phyloP scores from a whole-genome alignment of 2,329 filamentous ascomycete species.

The Zasmidium citrigriseum region DNA sequence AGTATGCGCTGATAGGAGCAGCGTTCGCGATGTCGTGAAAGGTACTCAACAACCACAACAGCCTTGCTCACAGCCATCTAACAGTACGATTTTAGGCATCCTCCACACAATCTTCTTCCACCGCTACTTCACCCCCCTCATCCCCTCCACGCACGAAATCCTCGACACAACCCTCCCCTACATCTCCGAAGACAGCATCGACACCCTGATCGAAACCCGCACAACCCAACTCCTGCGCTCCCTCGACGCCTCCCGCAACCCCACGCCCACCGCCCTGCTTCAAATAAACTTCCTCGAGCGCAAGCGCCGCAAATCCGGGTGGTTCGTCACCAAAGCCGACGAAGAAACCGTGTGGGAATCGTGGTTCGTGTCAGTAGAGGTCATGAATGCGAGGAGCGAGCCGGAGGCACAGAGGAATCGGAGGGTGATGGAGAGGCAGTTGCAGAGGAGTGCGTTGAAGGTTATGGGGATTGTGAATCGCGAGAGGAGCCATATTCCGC shows the following conservation, averaged over 20 bases:
- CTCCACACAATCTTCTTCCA: slow-evolving; percentile 99
- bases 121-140: slow-evolving; percentile 87
- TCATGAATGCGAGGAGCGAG: slow-evolving; percentile 85
- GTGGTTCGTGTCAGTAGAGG: slow-evolving; percentile 92
- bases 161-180: slow-evolving; percentile 88
- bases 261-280: slow-evolving; percentile 70
- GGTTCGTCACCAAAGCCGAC: slow-evolving; percentile 72
- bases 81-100: slow-evolving; percentile 63
- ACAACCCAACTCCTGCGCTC: slow-evolving; percentile 73
- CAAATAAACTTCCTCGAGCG: slow-evolving; percentile 83
- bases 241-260: slow-evolving; percentile 28
- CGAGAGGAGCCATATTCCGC: slow-evolving; percentile 94
- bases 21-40: slow-evolving; percentile 90
- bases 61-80: not conserved
- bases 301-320: slow-evolving; percentile 77
- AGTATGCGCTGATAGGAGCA: slow-evolving; percentile 86
- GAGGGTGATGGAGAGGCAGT: slow-evolving; percentile 84
- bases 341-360: slow-evolving; percentile 97
- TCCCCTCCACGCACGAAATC: slow-evolving; percentile 81
- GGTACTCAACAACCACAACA: slow-evolving; percentile 46
- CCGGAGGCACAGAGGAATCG: slow-evolving; percentile 84
- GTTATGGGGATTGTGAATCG: slow-evolving; percentile 83
- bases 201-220: slow-evolving; percentile 89
- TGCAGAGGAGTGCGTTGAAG: slow-evolving; percentile 85
- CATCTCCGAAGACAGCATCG: slow-evolving; percentile 85